These are phyloP conservation scores for Coleophoma eucalyptorum DNA, from an alignment of 2,329 filamentous ascomycete genomes.

Conservation along the genomic window DNA sequence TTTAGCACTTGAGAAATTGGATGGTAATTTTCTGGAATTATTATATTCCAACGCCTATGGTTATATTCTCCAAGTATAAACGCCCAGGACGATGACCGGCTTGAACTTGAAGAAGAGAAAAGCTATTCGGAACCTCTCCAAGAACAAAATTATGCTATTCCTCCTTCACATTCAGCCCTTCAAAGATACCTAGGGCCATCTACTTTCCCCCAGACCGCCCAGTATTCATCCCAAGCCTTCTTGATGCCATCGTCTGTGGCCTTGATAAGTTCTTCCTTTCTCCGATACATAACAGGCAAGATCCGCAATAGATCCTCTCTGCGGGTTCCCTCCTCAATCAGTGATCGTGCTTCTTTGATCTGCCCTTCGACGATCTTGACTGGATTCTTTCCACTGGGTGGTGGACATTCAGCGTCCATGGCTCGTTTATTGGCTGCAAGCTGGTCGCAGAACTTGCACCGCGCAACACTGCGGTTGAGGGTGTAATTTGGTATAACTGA, in stretches of 20 bases:
- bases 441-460: constrained; percentile 21
- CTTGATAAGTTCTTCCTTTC: constrained; percentile 4
- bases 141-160: no score
- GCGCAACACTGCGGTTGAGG: constrained; percentile 14
- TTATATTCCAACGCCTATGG: no score
- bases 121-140: no score
- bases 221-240: constrained; percentile 17
- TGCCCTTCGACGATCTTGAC: constrained; percentile 12
- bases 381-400: constrained; percentile 6
- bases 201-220: constrained; percentile 20
- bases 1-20: no score
- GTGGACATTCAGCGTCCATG: constrained; percentile 10
- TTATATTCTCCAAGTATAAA: no score
- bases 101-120: no score
- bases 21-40: no score
- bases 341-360: constrained; percentile 9
- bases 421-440: constrained; percentile 10
- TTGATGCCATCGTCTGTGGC: constrained; percentile 9
- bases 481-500: constrained; percentile 4
- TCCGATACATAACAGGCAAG: constrained; percentile 8
- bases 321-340: constrained; percentile 12
- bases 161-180: no score
- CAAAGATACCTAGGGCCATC: background rate
- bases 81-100: no score
- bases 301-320: constrained; percentile 10